Evolutionary conservation across 83 land plant genomes (phyloP).

Genomic region (Diphasiastrum complanatum): DNA sequence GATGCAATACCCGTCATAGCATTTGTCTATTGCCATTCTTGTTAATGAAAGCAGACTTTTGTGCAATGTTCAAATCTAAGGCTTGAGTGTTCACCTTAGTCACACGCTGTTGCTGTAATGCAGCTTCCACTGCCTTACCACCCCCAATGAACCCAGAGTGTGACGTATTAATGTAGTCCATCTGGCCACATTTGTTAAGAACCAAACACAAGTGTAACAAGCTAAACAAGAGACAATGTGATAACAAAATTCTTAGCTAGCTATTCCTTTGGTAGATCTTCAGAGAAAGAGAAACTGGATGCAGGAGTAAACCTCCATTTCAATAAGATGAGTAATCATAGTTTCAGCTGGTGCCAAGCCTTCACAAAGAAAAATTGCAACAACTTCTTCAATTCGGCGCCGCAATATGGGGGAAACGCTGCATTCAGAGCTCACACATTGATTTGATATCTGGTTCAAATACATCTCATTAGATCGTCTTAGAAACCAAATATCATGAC

Average conservation of each 20-base stretch:
- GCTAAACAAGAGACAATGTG: not conserved
- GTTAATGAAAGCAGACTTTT: too few species aligned
- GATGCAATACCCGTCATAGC: too few species aligned
- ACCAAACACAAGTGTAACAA: not conserved
- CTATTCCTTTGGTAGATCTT: too few species aligned
- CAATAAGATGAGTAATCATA: constrained; percentile 5
- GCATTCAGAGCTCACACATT: not conserved
- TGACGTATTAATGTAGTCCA: constrained; percentile 9
- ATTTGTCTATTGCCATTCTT: too few species aligned
- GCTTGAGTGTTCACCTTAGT: too few species aligned
- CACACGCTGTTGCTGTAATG: constrained; percentile 2
- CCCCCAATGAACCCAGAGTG: constrained; percentile 4
- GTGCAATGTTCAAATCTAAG: too few species aligned
- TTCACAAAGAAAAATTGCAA: not conserved
- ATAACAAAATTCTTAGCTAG: not conserved
- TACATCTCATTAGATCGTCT: too few species aligned
- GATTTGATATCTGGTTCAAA: constrained; percentile 2
- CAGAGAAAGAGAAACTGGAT: too few species aligned
- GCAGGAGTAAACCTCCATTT: not conserved
- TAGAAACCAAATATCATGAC: too few species aligned
- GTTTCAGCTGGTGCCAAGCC: constrained; percentile 1
- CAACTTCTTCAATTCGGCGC: constrained; percentile 4
- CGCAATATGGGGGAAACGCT: not conserved
- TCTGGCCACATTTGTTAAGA: too few species aligned
- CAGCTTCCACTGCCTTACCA: not conserved